phyloP scores from a whole-genome alignment of 352 stramenopile genomes.

The Pythium grandisporangium region DNA sequence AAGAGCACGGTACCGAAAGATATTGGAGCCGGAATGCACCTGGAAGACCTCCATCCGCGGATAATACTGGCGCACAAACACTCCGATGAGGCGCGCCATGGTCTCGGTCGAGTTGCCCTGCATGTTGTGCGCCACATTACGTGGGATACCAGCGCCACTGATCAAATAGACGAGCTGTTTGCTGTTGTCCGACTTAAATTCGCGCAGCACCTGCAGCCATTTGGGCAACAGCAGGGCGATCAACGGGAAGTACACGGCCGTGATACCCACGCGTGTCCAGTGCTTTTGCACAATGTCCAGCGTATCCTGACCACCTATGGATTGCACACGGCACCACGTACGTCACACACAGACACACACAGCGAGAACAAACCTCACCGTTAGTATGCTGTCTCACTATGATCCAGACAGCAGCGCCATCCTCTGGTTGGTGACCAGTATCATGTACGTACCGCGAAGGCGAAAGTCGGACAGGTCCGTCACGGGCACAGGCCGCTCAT shows the following conservation, averaged over 20 bases:
- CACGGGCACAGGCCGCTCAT: slow-evolving; percentile 43
- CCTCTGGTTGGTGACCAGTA: too few species aligned
- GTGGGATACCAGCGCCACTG: slow-evolving; percentile 91
- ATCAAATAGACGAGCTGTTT: slow-evolving; percentile 95
- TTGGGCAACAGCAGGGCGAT: slow-evolving; percentile 91
- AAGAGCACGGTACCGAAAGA: too few species aligned
- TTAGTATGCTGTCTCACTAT: too few species aligned
- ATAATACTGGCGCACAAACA: slow-evolving; percentile 91
- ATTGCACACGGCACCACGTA: too few species aligned
- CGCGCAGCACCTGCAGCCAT: slow-evolving; percentile 79
- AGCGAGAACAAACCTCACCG: too few species aligned
- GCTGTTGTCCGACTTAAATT: slow-evolving; percentile 73
- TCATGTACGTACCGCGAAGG: slow-evolving; percentile 28
- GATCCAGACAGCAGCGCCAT: too few species aligned
- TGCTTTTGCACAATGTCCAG: slow-evolving; percentile 47
- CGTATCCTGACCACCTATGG: slow-evolving; percentile 37
- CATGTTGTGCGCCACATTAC: slow-evolving; percentile 88
- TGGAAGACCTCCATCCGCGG: slow-evolving; percentile 90
- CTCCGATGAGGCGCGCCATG: slow-evolving; percentile 88
- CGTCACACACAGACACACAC: too few species aligned
- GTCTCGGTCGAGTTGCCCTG: slow-evolving; percentile 94
- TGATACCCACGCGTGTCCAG: slow-evolving; percentile 66
- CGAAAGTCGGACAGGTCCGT: slow-evolving; percentile 54
- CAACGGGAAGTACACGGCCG: slow-evolving; percentile 93
- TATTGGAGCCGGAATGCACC: slow-evolving; percentile 95